A percentile compares a stretch with the other conserved stretches of the same genome.
These are phyloP conservation scores for Camellia sinensis DNA, from an alignment of 148 eudicot genomes.

Conservation along the genomic window DNA sequence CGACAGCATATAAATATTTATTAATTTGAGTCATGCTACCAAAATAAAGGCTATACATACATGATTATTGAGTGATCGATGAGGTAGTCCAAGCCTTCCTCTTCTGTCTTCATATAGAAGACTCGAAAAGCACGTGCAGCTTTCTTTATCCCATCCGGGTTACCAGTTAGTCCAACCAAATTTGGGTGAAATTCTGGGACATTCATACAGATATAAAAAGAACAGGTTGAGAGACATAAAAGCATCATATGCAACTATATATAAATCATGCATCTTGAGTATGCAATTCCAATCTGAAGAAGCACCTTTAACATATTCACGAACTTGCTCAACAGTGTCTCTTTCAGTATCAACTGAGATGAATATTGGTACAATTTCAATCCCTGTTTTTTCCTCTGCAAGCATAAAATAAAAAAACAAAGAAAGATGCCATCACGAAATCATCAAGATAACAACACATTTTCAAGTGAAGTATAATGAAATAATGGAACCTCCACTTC, in stretches of 20 bases:
- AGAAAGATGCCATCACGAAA: neutral
- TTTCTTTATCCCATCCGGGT: no score
- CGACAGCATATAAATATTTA: neutral
- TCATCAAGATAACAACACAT: neutral
- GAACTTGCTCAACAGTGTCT: slow-evolving; percentile 94
- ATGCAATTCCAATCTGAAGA: neutral
- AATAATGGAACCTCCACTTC: neutral
- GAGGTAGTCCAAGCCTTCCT: no score
- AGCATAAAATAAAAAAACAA: neutral
- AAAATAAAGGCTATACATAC: no score
- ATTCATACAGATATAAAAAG: slow-evolving; percentile 3
- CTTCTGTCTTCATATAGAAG: no score
- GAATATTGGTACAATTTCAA: slow-evolving; percentile 80
- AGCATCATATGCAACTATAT: neutral
- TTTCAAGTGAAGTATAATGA: neutral
- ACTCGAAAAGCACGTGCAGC: no score
- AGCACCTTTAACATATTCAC: slow-evolving; percentile 79
- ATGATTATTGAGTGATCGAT: no score
- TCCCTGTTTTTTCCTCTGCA: slow-evolving; percentile 70
- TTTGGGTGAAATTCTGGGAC: no score
- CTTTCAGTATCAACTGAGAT: slow-evolving; percentile 98
- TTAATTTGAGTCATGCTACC: neutral
- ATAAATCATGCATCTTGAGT: neutral
- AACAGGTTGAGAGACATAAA: neutral
- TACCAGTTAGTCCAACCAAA: no score